Conservation (phyloP, 495 filamentous ascomycete genomes). For the Parmelia sp. region DNA sequence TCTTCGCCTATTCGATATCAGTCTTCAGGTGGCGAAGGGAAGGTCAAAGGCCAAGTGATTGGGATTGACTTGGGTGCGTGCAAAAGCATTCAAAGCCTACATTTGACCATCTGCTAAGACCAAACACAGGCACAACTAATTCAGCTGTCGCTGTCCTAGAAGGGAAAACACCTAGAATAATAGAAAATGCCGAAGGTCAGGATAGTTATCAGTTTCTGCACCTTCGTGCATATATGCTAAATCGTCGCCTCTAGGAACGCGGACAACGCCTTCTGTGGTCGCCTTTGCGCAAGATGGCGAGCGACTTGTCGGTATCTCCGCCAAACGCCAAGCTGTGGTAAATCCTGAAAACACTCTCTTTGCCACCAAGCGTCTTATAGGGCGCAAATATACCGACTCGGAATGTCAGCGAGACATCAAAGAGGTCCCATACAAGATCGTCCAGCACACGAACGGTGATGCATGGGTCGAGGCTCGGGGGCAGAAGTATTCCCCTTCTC, state of each 20-base stretch:
- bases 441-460: conserved; percentile 96
- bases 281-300: conserved; percentile 97
- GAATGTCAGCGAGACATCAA: conserved; percentile 98
- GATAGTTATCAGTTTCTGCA: conserved; percentile 14
- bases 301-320: conserved; percentile 93
- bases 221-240: conserved; percentile 5
- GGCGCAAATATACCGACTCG: conserved; percentile 91
- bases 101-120: conserved; percentile 12
- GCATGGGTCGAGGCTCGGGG: conserved; percentile 96
- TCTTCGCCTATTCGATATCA: conserved; percentile 25
- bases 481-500: conserved; percentile 95
- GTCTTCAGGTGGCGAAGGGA: conserved; percentile 69
- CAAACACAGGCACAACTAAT: conserved; percentile 78
- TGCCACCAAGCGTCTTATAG: conserved; percentile 98
- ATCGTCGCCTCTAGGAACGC: conserved; percentile 56
- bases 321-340: conserved; percentile 98
- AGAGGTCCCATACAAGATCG: conserved; percentile 98
- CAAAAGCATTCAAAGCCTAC: neutral
- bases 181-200: conserved; percentile 93
- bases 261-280: conserved; percentile 95
- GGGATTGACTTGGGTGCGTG: conserved; percentile 95
- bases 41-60: conserved; percentile 92
- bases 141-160: conserved; percentile 97
- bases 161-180: conserved; percentile 89
- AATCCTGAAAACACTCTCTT: conserved; percentile 99